These are phyloP conservation scores for Letharia columbiana DNA, from an alignment of 495 filamentous ascomycete genomes.

Conservation along the genomic window DNA sequence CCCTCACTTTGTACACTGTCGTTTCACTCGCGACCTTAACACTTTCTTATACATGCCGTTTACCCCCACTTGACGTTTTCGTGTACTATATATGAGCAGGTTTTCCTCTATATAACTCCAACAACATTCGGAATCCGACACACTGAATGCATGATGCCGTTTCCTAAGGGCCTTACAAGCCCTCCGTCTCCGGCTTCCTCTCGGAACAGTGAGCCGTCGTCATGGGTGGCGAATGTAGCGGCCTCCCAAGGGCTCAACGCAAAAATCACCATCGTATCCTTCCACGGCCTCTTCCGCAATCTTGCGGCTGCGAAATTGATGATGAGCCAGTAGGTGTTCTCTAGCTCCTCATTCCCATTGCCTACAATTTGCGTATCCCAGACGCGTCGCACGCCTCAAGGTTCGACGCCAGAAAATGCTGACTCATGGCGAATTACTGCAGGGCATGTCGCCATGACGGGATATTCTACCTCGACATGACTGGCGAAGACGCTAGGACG, in stretches of 20 bases:
- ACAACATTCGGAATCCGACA: background rate
- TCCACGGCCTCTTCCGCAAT: background rate
- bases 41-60: background rate
- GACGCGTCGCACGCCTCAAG: background rate
- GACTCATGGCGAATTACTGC: background rate
- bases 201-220: conserved; percentile 1
- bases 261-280: conserved; percentile 3
- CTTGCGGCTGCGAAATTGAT: background rate
- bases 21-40: background rate
- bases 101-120: background rate
- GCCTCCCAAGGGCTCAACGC: background rate
- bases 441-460: conserved; percentile 6
- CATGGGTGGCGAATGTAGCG: conserved; percentile 1
- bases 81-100: background rate
- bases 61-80: background rate
- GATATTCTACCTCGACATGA: conserved; percentile 3
- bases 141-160: background rate
- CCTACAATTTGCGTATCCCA: background rate
- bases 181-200: background rate
- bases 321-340: conserved; percentile 6
- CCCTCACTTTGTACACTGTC: background rate
- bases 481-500: background rate
- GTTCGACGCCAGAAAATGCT: background rate
- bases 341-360: background rate
- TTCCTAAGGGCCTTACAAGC: background rate